Evolutionary conservation across 2,329 filamentous ascomycete genomes (phyloP), one percentile per base, ranked within the genome.

Genomic region (Pezicula radicicola): DNA sequence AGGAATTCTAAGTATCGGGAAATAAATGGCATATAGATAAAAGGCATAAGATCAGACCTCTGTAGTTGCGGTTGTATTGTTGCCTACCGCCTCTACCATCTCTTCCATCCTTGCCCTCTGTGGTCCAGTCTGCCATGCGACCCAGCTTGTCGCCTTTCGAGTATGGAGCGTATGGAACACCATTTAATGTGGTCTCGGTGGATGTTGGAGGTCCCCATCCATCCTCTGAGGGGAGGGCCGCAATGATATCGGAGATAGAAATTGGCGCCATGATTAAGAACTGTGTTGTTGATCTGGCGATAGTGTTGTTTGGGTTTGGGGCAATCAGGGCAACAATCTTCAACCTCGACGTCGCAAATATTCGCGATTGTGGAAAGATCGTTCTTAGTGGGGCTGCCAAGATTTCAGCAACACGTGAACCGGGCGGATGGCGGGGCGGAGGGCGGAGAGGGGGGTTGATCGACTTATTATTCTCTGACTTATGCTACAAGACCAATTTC

Each of bases 101-200:
- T 66, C 91, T 79, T 55, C 80, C 77, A 62, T 94, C 90, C 75
- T 97, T 97, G 71, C 89, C 85, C 69, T 97, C 94, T 45, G 85
- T 69, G 16, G 92, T 96, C 94, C 94, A 99, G 79, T 99, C 94
- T 55, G 94, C 94, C 92, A 99, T 97, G 71, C 94, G 92, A 68
- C 94, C 94, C 55, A 99, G 80, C 81, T 97, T 97, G 79, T 99
- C 94, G 70, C 91, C 91, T 76, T 99, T 99, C 62, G 92, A 97
- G 79, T 94, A 99, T 55, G 94, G 94, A 64, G 94, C 94, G 72
- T 97, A 99, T 37, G 94, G 94, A 46, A 97, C 91, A 69, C 94
- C 94, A 70, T 96, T 87, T 66, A 97, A 83, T 56, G 89, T 96
- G 59, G 90, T 96, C 71, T 96, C 90, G 64, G 77, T 84, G 55